Base-by-base conservation (phyloP, 176 grass and related monocot species). In the Puya raimondii region DNA sequence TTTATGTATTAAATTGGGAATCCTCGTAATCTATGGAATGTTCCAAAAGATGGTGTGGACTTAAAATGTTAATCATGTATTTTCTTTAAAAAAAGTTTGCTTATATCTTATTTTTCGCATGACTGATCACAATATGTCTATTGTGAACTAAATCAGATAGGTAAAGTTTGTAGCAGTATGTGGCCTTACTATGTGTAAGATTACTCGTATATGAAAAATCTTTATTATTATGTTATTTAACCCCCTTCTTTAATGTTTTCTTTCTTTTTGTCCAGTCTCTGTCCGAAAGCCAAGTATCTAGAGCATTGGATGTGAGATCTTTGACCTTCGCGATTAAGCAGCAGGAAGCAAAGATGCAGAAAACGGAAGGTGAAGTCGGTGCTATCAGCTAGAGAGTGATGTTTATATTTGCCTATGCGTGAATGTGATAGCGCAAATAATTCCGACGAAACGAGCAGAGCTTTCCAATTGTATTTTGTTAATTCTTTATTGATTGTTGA, bases 321-420 rank as follows among this genome's bases (percentile, higher is more conserved):
- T 66, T 92, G 51, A 85, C 77, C 63, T 42, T 85, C 27, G 63
- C 61, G 47, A 85, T 85, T 14, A 92, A 97, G 74, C 86, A 92
- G 68, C 89, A 97, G 76, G 89, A 90, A 79, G 87, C 77, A 69
- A 92, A 81, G 81, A 87, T 76, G 53, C 86, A 80, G 75, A 85
- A 87, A 72, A 83, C 83, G 0, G 86, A 97, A 80, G 25, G 8
- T 16, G 77, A 85, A 66, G 53, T 85, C 65, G 14, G 5, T 61
- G 10, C 54, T 59, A 8, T 17, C 21, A 21, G 5, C 13, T 59
- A 59, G 54, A 59, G 20, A 59, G 1, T 59, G 54, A 21, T 20
- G 18, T 4, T 18, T 61, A 9, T 16, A 61, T 2, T 59, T 59
- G n/a, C 16, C 3, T 16, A 10, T 9, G 56, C 7, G n/a, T 18